These are phyloP conservation scores for Didymella segeticola DNA, from an alignment of 2,329 filamentous ascomycete species.

Conservation along the genomic window DNA sequence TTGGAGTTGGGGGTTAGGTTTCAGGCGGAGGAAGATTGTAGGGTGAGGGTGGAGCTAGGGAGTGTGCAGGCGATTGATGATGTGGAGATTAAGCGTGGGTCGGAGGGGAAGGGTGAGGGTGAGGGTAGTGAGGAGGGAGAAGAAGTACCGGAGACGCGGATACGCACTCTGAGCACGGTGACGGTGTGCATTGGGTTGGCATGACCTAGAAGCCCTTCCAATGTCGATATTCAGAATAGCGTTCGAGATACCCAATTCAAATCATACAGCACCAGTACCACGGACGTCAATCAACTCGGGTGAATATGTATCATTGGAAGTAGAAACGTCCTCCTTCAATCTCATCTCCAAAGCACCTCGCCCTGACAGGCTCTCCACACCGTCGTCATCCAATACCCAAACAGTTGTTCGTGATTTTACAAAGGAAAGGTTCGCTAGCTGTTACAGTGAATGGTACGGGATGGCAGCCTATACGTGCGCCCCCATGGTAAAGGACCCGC, in stretches of 20 bases:
- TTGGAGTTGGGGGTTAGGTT: constrained; percentile 70
- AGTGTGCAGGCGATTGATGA: constrained; percentile 73
- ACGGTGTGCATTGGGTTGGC: constrained; percentile 42
- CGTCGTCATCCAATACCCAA: constrained; percentile 21
- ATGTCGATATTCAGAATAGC: background rate
- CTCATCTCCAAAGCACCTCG: constrained; percentile 6
- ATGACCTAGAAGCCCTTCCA: constrained; percentile 11
- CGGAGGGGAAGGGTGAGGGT: constrained; percentile 20
- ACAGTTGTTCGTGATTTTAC: constrained; percentile 25
- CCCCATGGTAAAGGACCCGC: background rate
- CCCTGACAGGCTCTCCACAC: background rate
- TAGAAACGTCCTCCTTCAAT: constrained; percentile 4
- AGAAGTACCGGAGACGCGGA: constrained; percentile 51
- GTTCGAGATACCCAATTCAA: constrained; percentile 13
- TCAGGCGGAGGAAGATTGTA: constrained; percentile 64
- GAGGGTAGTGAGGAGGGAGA: constrained; percentile 24
- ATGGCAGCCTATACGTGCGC: background rate
- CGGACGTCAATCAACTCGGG: constrained; percentile 2
- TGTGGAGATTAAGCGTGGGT: constrained; percentile 46
- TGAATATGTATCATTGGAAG: constrained; percentile 48
- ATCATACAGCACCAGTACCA: background rate
- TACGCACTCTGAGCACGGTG: constrained; percentile 44
- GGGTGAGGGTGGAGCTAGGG: constrained; percentile 66
- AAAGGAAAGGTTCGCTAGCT: constrained; percentile 30
- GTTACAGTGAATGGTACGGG: constrained; percentile 28